phyloP scores from a whole-genome alignment of 108 stramenopile genomes.

The Skeletonema grethae region DNA sequence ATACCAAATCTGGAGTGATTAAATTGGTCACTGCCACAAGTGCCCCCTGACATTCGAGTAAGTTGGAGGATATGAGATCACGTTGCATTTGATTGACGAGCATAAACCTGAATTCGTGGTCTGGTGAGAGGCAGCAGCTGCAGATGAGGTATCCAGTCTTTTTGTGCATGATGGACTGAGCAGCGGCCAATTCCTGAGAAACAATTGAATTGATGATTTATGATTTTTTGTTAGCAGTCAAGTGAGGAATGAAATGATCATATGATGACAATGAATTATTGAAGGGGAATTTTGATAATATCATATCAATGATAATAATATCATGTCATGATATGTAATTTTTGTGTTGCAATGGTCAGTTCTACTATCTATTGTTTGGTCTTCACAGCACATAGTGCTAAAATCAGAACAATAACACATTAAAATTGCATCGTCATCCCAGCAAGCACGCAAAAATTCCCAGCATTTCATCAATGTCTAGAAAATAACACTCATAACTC shows the following conservation, averaged over 20 bases:
- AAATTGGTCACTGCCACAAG: constrained; percentile 83
- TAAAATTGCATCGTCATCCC: not conserved
- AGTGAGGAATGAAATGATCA: not conserved
- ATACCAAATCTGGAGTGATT: constrained; percentile 95
- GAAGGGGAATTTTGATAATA: too few relatives aligned
- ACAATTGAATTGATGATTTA: not conserved
- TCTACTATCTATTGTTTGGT: too few relatives aligned
- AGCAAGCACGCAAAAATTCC: not conserved
- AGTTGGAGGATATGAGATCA: constrained; percentile 89
- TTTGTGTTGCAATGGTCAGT: constrained; percentile 1
- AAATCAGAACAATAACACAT: too few relatives aligned
- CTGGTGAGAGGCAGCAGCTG: constrained; percentile 89
- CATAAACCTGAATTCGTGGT: constrained; percentile 99
- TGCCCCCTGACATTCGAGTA: constrained; percentile 92
- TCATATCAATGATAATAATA: too few relatives aligned
- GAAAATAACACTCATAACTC: not conserved
- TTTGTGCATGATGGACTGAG: constrained; percentile 89
- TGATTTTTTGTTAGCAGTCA: not conserved
- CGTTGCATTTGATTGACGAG: constrained; percentile 98
- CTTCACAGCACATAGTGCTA: too few relatives aligned
- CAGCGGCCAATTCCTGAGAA: constrained; percentile 87
- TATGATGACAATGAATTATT: not conserved
- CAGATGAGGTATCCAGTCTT: constrained; percentile 95
- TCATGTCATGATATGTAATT: too few relatives aligned
- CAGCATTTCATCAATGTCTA: constrained; percentile 1